Evolutionary conservation across 1,139 yeast genomes (phyloP), one percentile per base, ranked within the genome.

Genomic region (Taphrina sp.): DNA sequence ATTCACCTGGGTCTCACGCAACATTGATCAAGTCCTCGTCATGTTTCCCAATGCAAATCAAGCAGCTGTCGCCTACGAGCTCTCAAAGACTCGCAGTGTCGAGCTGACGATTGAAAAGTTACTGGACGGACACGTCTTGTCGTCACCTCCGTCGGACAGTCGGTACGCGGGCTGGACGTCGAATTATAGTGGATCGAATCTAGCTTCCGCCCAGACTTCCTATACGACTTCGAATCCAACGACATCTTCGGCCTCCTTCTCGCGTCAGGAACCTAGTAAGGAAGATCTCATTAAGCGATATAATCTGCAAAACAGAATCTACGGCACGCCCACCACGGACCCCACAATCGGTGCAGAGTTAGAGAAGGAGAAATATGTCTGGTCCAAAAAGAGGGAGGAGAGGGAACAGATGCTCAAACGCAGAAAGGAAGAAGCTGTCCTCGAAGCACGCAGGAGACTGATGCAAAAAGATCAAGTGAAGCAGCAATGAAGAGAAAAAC

Each of bases 91-190:
- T 14, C 29, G 52, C 5, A 52, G 52, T 17, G 61, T 53, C 41
- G 61, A 59, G 26, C 26, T 33, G 5, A 59, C 61, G 1, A 59
- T 49, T 19, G 61, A 59, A 16, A 58, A 49, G 29, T 28, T 58
- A 4, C 46, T 59, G 17, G 23, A 54, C 8, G 49, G 46, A 5
- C 46, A 36, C 12, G 14, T 29, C 8, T 17, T 57, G 35, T 56
- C 59, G 16, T 8, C 20, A 24, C 57, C 57, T 19, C 57, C 59
- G 17, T 26, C 29, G n/a, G 52, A 43, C n/a, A 31, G 39, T 19
- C 37, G 38, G 10, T 42, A 47, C 28, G 22, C 38, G 33, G 44
- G 28, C 7, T 39, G 42, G 45, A n/a, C n/a, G n/a, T n/a, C n/a
- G n/a, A n/a, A n/a, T n/a, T n/a, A n/a, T n/a, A 7, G 10, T 7